phyloP scores from a whole-genome alignment of 192 early-diverging fungal genomes.

The Coemansia sp. region DNA sequence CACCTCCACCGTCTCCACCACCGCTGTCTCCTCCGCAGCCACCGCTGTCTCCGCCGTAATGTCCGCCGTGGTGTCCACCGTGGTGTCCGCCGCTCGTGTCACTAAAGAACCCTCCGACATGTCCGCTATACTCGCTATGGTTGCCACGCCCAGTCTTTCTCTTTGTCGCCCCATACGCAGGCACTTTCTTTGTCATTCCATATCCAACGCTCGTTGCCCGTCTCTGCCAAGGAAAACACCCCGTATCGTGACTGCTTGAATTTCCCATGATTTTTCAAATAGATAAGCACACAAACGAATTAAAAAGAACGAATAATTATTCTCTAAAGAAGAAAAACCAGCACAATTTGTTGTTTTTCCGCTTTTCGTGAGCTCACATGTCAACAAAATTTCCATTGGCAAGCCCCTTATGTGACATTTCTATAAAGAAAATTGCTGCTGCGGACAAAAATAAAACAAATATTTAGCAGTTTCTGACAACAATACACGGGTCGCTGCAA shows the following conservation, averaged over 20 bases:
- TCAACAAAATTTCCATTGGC: too few species aligned
- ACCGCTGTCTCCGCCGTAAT: conserved; percentile 1
- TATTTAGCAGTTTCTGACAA: too few species aligned
- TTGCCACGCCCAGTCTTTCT: background rate
- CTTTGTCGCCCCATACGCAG: too few species aligned
- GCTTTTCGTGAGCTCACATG: too few species aligned
- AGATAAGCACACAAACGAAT: background rate
- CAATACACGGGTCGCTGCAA: too few species aligned
- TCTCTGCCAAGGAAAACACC: background rate
- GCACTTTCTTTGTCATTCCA: too few species aligned
- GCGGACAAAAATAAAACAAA: too few species aligned
- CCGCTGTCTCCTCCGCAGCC: background rate
- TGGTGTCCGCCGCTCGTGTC: background rate
- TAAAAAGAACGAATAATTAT: background rate
- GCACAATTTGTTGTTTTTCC: too few species aligned
- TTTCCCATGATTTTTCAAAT: conserved; percentile 3
- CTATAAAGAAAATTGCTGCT: too few species aligned
- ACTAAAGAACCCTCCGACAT: background rate
- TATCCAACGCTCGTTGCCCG: background rate
- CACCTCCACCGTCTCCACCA: conserved; percentile 4
- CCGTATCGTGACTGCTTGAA: conserved; percentile 3
- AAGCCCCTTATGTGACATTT: too few species aligned
- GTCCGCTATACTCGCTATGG: background rate
- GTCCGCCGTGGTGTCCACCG: background rate
- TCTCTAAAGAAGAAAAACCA: background rate